Conservation (phyloP, 2,329 filamentous ascomycete species). For the Arachnomyces sp. region DNA sequence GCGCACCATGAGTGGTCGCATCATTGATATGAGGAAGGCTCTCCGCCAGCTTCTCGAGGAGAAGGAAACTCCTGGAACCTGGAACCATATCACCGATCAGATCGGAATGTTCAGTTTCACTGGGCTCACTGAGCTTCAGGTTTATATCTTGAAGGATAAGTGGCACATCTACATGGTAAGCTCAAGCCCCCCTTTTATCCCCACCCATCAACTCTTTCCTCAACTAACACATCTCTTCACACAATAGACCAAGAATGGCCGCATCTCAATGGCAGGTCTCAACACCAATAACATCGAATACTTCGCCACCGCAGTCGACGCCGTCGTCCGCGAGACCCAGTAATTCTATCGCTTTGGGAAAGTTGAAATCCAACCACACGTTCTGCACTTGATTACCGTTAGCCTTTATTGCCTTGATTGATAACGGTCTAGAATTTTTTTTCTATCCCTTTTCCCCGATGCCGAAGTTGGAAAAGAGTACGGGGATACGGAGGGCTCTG, state of each 20-base stretch:
- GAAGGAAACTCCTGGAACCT: constrained; percentile 76
- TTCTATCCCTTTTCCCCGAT: too few species aligned
- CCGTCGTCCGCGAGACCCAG: constrained; percentile 53
- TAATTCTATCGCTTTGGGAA: too few species aligned
- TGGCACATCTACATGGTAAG: constrained; percentile 44
- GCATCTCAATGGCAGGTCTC: constrained; percentile 96
- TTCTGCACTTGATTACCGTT: too few species aligned
- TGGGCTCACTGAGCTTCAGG: constrained; percentile 43
- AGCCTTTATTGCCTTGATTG: too few species aligned
- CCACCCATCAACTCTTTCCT: background rate
- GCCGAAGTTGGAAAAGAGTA: too few species aligned
- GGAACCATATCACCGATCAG: constrained; percentile 97
- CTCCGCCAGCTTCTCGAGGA: constrained; percentile 74
- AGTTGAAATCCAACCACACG: background rate
- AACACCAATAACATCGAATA: constrained; percentile 90
- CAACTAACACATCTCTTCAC: background rate
- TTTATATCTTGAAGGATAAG: constrained; percentile 38
- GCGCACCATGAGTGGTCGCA: constrained; percentile 87
- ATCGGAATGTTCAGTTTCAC: constrained; percentile 98
- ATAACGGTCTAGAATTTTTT: too few species aligned
- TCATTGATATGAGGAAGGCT: constrained; percentile 79
- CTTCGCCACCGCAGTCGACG: constrained; percentile 81
- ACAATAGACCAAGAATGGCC: constrained; percentile 82
- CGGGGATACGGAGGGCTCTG: too few species aligned
- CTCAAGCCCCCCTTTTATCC: constrained; percentile 1